Base-by-base conservation (phyloP, 1,284 basidiomycete species). In the Amylostereum chailletii region DNA sequence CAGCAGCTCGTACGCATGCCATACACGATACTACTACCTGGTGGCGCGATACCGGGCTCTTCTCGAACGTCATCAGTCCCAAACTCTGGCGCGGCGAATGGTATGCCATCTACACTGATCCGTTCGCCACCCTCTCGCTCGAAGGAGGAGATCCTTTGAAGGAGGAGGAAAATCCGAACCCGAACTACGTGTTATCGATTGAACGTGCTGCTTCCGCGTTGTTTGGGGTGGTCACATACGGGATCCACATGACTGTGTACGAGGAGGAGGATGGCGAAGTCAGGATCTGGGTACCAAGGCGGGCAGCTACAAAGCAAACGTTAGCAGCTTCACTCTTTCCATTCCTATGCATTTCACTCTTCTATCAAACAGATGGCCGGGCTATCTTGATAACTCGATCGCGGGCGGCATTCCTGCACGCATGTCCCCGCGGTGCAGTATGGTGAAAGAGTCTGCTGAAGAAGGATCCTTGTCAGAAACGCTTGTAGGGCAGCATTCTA, bases 361-460 rank as follows among this genome's bases (percentile, higher is more conserved):
- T 47, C 6, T 54, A 34, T 32, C 31, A 19, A 19, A 19, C 52
- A 89, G 86, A 44, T 93, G 81, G 71, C 83, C 89, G 6, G 83
- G 86, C 0, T 76, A 73, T 51, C 70, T 88, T 10, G 90, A 93
- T 59, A 93, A 93, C 62, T 83, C 76, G 31, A 85, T 87, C 32
- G 87, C 87, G 8, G 87, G 88, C 1, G 87, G 87, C 8, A 86
- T 88, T 29, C 77, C 84, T 0, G 81, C 84, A 5, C 91, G 94
- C 1, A 83, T 89, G 67, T 65, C 72, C 0, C 71, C 81, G 0
- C 78, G 88, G 48, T 87, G 94, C 49, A 77, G 83, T 3, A 74
- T 98, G 47, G 77, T 96, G 40, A 94, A 96, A 61, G 95, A 99
- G 66, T 88, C 90, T 55, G 84, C 83, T 72, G 94, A 97, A 62